These are phyloP conservation scores for Aspergillus wentii DNA, from an alignment of 495 filamentous ascomycete genomes.

Conservation along the genomic window DNA sequence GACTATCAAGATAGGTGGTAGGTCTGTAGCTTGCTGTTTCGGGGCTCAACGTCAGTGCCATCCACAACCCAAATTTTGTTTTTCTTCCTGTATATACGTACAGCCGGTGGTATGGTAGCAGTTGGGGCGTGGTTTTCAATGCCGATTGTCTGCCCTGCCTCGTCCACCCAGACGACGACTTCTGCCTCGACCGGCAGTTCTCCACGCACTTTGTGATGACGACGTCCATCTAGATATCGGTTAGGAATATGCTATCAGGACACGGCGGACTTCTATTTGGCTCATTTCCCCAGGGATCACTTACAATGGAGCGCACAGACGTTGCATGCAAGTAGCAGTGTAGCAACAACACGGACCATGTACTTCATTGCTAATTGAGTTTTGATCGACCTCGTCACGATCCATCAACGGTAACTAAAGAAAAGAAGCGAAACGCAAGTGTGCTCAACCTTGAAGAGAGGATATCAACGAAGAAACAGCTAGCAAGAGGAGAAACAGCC, in stretches of 20 bases:
- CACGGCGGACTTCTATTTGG: no score
- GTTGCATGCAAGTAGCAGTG: constrained; percentile 8
- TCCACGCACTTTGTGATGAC: no score
- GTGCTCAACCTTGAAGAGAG: no score
- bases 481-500: no score
- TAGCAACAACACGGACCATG: constrained; percentile 3
- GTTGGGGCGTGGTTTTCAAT: constrained; percentile 13
- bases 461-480: no score
- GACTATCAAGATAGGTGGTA: constrained; percentile 4
- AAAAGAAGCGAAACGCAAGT: no score
- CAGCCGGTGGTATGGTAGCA: constrained; percentile 1
- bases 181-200: no score
- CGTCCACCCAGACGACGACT: constrained; percentile 62
- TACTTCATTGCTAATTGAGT: constrained; percentile 10
- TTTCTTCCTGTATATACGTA: constrained; percentile 1
- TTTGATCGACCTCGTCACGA: neutral
- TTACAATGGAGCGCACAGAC: constrained; percentile 11
- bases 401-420: no score
- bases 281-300: neutral
- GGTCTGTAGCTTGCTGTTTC: no score
- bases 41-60: no score
- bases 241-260: no score
- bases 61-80: neutral
- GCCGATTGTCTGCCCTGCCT: constrained; percentile 49
- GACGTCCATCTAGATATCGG: no score